Conservation (phyloP, 495 filamentous ascomycete genomes). For the Aspergillus funiculosus region DNA sequence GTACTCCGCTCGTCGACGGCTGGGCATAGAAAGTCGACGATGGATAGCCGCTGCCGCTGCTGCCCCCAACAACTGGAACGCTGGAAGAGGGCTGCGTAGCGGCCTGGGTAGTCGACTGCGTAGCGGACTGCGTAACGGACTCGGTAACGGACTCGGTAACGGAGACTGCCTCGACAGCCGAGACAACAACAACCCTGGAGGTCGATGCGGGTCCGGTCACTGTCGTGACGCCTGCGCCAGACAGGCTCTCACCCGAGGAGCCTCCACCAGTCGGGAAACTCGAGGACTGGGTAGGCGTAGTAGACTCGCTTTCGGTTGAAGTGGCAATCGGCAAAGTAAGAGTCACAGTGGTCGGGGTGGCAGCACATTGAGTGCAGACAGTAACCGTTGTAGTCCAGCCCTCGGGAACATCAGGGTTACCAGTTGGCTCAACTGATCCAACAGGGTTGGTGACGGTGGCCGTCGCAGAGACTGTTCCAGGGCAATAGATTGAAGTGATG, state of each 20-base stretch:
- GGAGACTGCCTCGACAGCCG: not conserved
- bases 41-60: not conserved
- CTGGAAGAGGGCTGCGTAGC: too few relatives aligned
- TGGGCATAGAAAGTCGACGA: constrained; percentile 21
- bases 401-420: constrained; percentile 28
- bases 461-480: constrained; percentile 25
- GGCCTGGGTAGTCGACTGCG: too few relatives aligned
- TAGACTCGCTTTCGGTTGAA: constrained; percentile 8
- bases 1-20: constrained; percentile 13
- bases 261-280: not conserved
- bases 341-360: constrained; percentile 39
- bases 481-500: constrained; percentile 36
- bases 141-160: constrained; percentile 6
- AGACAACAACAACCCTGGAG: not conserved
- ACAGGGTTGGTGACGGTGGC: constrained; percentile 24
- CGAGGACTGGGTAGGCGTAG: constrained; percentile 5
- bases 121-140: too few relatives aligned
- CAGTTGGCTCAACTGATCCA: constrained; percentile 11
- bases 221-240: not conserved
- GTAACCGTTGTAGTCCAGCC: constrained; percentile 46
- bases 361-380: constrained; percentile 43
- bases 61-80: too few relatives aligned
- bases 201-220: not conserved
- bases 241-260: not conserved
- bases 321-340: constrained; percentile 32